Conservation (phyloP, 805 yeast species). For the Wickerhamiella cacticola region DNA sequence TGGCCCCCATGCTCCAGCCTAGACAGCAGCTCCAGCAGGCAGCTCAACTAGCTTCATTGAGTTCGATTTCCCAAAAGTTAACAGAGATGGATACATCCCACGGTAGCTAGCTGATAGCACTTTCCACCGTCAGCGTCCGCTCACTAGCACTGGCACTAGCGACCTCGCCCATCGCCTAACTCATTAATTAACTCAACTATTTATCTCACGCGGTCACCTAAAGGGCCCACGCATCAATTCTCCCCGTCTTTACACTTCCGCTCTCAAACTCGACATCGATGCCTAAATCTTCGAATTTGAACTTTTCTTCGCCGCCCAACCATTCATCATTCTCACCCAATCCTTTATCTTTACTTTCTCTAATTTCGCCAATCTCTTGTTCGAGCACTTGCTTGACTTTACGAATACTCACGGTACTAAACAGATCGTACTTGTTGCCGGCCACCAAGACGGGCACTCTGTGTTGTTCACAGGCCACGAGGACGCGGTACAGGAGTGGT, state of each 20-base stretch:
- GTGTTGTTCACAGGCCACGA: conserved; percentile 49
- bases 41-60: no score
- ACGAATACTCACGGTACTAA: conserved; percentile 61
- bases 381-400: conserved; percentile 53
- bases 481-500: conserved; percentile 44
- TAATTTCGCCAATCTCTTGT: conserved; percentile 45
- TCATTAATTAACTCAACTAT: not conserved
- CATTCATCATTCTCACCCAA: conserved; percentile 38
- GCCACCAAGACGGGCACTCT: conserved; percentile 63
- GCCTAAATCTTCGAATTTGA: conserved; percentile 57
- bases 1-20: no score
- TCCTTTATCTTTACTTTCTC: conserved; percentile 37
- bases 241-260: conserved; percentile 56
- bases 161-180: no score
- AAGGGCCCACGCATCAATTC: conserved; percentile 49
- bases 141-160: no score
- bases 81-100: no score
- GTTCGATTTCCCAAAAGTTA: no score
- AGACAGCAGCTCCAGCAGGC: no score
- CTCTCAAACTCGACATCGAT: conserved; percentile 48
- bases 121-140: no score
- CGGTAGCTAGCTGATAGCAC: no score
- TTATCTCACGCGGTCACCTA: conserved; percentile 22
- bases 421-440: conserved; percentile 75
- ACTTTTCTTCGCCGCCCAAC: conserved; percentile 34